phyloP scores from a whole-genome alignment of 139 green algal species.

The Tetradesmus obliquus region DNA sequence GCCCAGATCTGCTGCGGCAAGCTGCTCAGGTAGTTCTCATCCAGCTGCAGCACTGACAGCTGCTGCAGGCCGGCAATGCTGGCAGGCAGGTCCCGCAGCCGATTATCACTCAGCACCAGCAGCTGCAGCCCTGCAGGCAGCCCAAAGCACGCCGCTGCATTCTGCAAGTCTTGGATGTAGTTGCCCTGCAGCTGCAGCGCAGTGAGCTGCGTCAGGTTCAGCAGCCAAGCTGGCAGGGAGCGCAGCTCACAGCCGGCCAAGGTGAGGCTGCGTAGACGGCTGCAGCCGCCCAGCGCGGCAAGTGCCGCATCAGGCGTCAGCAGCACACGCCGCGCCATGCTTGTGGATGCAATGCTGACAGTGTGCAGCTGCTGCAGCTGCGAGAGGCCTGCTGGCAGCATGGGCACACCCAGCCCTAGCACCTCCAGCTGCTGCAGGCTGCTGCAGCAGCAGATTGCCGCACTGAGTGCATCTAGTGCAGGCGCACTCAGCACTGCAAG shows the following conservation, averaged over 20 bases:
- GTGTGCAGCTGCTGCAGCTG: constrained; percentile 10
- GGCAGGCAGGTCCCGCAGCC: background rate
- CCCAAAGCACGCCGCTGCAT: background rate
- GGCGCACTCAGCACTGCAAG: background rate
- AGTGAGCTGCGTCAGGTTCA: background rate
- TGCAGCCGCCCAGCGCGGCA: background rate
- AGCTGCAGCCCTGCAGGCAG: background rate
- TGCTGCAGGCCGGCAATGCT: background rate
- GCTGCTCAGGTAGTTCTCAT: constrained; percentile 30
- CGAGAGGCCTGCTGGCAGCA: background rate
- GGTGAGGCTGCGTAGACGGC: background rate
- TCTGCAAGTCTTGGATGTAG: constrained; percentile 19
- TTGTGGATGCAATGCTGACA: constrained; percentile 24
- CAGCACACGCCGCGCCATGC: background rate
- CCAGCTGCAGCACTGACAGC: constrained; percentile 5
- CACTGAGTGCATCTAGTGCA: background rate
- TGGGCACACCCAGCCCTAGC: background rate
- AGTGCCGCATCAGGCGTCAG: background rate
- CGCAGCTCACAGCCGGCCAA: constrained; percentile 34
- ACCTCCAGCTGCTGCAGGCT: constrained; percentile 2
- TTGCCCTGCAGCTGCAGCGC: constrained; percentile 17
- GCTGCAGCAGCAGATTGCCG: background rate
- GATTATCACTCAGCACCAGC: constrained; percentile 32
- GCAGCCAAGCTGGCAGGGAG: constrained; percentile 4
- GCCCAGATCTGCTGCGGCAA: constrained; percentile 10